phyloP scores from a whole-genome alignment of 371 early-diverging fungal species.

The Mortierella sp. region DNA sequence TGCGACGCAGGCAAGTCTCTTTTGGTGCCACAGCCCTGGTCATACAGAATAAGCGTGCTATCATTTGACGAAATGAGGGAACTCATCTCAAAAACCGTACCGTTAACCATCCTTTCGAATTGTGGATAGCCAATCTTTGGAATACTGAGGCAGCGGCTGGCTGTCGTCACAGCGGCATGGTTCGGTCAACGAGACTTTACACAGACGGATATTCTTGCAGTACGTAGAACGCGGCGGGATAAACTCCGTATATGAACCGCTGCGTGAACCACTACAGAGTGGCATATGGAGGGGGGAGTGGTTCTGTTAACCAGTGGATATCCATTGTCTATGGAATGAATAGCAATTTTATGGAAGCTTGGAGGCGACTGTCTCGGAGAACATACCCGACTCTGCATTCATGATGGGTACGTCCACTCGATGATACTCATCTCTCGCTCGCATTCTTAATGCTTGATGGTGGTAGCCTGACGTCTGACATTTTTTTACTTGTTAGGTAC shows the following conservation, averaged over 20 bases:
- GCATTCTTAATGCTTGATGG: too few species aligned
- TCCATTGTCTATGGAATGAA: too few species aligned
- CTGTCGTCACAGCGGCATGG: slow-evolving; percentile 82
- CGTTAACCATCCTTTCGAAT: slow-evolving; percentile 3
- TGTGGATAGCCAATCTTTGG: slow-evolving; percentile 77
- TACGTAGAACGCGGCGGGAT: too few species aligned
- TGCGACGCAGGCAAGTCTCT: slow-evolving; percentile 67
- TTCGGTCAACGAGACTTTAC: slow-evolving; percentile 86
- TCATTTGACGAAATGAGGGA: too few species aligned
- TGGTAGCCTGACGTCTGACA: too few species aligned
- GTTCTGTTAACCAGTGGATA: too few species aligned
- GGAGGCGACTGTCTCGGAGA: slow-evolving; percentile 63
- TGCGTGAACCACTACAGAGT: too few species aligned
- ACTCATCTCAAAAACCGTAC: not conserved
- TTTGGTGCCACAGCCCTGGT: too few species aligned
- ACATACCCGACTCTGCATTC: slow-evolving; percentile 75
- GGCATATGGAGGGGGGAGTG: too few species aligned
- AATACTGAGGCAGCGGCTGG: slow-evolving; percentile 77
- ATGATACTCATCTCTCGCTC: too few species aligned
- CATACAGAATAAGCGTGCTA: too few species aligned
- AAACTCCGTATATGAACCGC: too few species aligned
- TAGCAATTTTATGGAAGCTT: slow-evolving; percentile 77
- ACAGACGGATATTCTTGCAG: slow-evolving; percentile 78
- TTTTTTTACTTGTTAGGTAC: slow-evolving; percentile 71
- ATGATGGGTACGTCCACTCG: slow-evolving; percentile 66